Percentiles rank a stretch among this genome's conserved stretches.
Conservation (phyloP, 495 filamentous ascomycete species). For the Astrocystis sublimbata region DNA sequence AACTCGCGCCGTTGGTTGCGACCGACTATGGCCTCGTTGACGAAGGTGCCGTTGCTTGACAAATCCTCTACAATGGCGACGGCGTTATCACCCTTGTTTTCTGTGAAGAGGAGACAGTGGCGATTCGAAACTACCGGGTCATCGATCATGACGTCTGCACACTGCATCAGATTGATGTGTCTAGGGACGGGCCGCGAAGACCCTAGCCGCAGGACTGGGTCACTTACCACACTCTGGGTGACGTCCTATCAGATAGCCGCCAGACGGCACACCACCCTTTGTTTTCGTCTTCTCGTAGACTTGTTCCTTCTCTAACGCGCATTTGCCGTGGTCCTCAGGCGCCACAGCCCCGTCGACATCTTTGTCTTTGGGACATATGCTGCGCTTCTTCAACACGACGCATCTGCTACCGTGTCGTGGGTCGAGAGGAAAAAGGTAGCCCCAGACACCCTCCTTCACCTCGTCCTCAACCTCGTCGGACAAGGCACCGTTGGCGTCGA, state of each 20-base stretch:
- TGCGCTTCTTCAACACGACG: slow-evolving; percentile 70
- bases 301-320: slow-evolving; percentile 55
- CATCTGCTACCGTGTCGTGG: slow-evolving; percentile 62
- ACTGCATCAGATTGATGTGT: slow-evolving; percentile 21
- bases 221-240: slow-evolving; percentile 90
- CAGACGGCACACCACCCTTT: slow-evolving; percentile 60
- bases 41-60: slow-evolving; percentile 94
- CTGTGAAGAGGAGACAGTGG: slow-evolving; percentile 86
- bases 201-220: not conserved
- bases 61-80: slow-evolving; percentile 88
- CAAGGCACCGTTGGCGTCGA: slow-evolving; percentile 70
- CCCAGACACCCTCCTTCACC: slow-evolving; percentile 91
- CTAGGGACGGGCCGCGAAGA: not conserved
- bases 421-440: slow-evolving; percentile 84
- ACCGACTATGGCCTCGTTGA: slow-evolving; percentile 88
- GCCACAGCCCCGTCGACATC: slow-evolving; percentile 27
- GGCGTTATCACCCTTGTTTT: slow-evolving; percentile 76
- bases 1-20: slow-evolving; percentile 89
- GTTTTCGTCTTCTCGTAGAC: slow-evolving; percentile 58
- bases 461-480: slow-evolving; percentile 84
- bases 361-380: slow-evolving; percentile 61
- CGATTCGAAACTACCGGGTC: slow-evolving; percentile 90
- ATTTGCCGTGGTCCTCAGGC: slow-evolving; percentile 36
- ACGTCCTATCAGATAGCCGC: slow-evolving; percentile 89
- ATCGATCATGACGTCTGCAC: slow-evolving; percentile 74